These are phyloP conservation scores for Cyclotella kingstonii DNA, from an alignment of 108 stramenopile genomes.

Conservation along the genomic window DNA sequence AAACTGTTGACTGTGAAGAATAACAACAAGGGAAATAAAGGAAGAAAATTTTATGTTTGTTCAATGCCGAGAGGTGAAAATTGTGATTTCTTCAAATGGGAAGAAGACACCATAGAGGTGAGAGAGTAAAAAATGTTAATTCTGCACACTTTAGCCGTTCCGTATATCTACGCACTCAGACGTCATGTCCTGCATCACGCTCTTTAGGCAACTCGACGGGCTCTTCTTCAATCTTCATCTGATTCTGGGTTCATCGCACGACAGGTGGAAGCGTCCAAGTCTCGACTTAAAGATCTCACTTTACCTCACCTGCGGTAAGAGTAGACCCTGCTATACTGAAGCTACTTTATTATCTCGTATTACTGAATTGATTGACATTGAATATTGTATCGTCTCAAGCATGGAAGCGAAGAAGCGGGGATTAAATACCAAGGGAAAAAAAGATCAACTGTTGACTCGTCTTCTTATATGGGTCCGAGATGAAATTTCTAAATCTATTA, in stretches of 20 bases:
- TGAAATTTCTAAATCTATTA: slow-evolving; percentile 60
- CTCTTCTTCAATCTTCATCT: slow-evolving; percentile 62
- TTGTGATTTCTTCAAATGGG: slow-evolving; percentile 90
- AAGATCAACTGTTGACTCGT: slow-evolving; percentile 68
- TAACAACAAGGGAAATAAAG: slow-evolving; percentile 79
- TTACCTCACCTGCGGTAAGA: slow-evolving; percentile 69
- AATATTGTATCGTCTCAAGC: not conserved
- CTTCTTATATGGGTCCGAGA: slow-evolving; percentile 80
- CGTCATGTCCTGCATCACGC: not conserved
- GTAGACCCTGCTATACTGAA: not conserved
- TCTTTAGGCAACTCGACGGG: slow-evolving; percentile 48
- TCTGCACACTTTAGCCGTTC: not conserved
- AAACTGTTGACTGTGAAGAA: slow-evolving; percentile 81
- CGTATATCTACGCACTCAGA: not conserved
- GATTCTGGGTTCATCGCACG: slow-evolving; percentile 77
- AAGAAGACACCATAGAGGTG: slow-evolving; percentile 74
- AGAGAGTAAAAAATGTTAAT: slow-evolving; percentile 1
- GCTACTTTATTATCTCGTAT: not conserved
- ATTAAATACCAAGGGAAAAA: slow-evolving; percentile 64
- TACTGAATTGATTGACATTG: not conserved
- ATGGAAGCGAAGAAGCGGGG: slow-evolving; percentile 56
- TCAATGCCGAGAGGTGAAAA: slow-evolving; percentile 82
- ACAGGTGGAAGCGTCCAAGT: slow-evolving; percentile 65
- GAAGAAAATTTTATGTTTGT: slow-evolving; percentile 84
- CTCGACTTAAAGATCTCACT: slow-evolving; percentile 63